phyloP scores from a whole-genome alignment of 768 basidiomycete genomes.

The Suillus clintonianus region DNA sequence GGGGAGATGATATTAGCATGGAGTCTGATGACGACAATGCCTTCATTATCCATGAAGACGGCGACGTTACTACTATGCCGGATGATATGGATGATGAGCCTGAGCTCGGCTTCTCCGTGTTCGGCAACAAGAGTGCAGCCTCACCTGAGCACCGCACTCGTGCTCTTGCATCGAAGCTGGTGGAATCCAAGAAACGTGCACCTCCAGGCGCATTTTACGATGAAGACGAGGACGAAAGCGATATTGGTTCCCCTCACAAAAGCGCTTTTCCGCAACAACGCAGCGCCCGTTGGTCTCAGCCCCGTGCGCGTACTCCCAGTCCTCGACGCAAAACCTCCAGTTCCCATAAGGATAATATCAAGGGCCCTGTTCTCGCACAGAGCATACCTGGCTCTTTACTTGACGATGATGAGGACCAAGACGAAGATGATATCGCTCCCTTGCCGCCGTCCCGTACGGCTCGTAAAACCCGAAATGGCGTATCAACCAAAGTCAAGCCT shows the following conservation, averaged over 20 bases:
- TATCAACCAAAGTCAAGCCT: conserved; percentile 18
- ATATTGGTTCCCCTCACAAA: conserved; percentile 11
- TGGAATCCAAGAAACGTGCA: conserved; percentile 29
- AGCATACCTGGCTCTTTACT: conserved; percentile 47
- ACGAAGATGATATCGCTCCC: conserved; percentile 35
- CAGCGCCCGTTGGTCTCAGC: not conserved
- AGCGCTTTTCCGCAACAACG: conserved; percentile 6
- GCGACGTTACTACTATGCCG: not conserved
- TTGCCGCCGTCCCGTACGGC: conserved; percentile 24
- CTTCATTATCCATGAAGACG: conserved; percentile 4
- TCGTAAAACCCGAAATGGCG: conserved; percentile 8
- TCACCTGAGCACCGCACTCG: conserved; percentile 16
- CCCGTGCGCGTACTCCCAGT: conserved; percentile 1
- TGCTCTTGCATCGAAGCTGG: conserved; percentile 11
- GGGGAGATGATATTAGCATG: conserved; percentile 16
- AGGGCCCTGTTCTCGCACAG: conserved; percentile 21
- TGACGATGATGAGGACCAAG: conserved; percentile 37
- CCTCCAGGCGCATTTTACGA: conserved; percentile 52
- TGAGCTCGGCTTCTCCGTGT: conserved; percentile 31
- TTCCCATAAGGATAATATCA: conserved; percentile 4
- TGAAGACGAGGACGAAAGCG: conserved; percentile 36
- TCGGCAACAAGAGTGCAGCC: conserved; percentile 15
- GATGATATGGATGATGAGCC: conserved; percentile 9
- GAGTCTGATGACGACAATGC: conserved; percentile 10
- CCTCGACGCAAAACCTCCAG: conserved; percentile 2